Percentiles rank a stretch among this genome's conserved stretches.
Conservation (phyloP, 257 asterid species). For the Plectranthus barbatus region DNA sequence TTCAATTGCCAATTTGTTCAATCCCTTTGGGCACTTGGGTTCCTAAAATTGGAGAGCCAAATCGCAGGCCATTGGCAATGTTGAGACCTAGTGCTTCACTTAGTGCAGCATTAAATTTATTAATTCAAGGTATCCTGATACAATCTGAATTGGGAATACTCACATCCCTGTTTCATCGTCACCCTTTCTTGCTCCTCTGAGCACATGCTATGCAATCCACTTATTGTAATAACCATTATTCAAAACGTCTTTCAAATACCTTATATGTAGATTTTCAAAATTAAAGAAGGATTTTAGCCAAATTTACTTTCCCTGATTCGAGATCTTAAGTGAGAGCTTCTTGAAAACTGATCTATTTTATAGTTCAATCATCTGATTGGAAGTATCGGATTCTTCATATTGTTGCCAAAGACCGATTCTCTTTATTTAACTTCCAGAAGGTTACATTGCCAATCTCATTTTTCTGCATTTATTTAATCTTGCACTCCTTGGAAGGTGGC, state of each 20-base stretch:
- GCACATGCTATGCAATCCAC: background rate
- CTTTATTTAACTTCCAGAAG: background rate
- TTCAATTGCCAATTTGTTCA: conserved; percentile 66
- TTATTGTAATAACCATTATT: background rate
- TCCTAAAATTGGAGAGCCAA: conserved; percentile 81
- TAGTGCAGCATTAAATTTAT: conserved; percentile 64
- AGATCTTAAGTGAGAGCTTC: background rate
- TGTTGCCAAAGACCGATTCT: background rate
- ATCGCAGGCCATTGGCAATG: conserved; percentile 68
- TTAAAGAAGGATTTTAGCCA: background rate
- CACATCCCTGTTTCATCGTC: background rate
- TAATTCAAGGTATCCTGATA: conserved; percentile 62
- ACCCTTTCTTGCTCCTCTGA: background rate
- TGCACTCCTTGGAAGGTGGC: too few relatives aligned
- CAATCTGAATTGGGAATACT: background rate
- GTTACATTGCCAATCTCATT: too few relatives aligned
- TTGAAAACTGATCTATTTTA: background rate
- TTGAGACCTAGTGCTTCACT: conserved; percentile 87
- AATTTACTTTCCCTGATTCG: background rate
- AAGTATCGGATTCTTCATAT: background rate
- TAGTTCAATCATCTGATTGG: background rate
- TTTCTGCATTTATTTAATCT: too few relatives aligned
- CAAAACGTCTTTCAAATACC: background rate
- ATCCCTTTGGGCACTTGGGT: conserved; percentile 91
- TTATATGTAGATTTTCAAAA: background rate